Conservation (phyloP, 2,329 filamentous ascomycete species). For the Pseudonectria foliicola region DNA sequence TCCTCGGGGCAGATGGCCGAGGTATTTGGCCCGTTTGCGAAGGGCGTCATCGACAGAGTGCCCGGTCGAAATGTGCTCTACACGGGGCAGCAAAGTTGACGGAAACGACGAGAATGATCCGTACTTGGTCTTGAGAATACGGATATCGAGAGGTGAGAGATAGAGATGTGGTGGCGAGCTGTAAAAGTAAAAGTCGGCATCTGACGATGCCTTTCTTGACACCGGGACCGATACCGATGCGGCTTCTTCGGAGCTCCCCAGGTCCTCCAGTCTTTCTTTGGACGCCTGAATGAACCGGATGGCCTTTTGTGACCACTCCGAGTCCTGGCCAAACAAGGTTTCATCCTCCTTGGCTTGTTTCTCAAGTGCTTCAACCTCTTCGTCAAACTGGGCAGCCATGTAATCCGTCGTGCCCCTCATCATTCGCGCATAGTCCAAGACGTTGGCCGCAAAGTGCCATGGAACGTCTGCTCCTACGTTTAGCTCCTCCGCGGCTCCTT, state of each 20-base stretch:
- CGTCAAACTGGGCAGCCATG: constrained; percentile 72
- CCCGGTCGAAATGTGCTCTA: constrained; percentile 83
- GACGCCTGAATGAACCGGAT: constrained; percentile 65
- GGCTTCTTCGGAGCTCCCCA: constrained; percentile 23
- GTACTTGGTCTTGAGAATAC: constrained; percentile 84
- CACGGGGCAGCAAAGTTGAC: constrained; percentile 74
- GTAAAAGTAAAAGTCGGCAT: constrained; percentile 74
- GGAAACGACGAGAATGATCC: constrained; percentile 77
- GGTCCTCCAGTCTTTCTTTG: constrained; percentile 61
- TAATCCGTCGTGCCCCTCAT: constrained; percentile 93
- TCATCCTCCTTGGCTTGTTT: constrained; percentile 83
- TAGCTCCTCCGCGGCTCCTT: constrained; percentile 64
- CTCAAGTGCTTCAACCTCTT: constrained; percentile 67
- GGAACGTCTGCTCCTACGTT: constrained; percentile 70
- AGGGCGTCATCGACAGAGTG: constrained; percentile 82
- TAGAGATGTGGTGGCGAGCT: constrained; percentile 83
- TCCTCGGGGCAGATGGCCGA: constrained; percentile 80
- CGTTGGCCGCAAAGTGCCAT: constrained; percentile 91
- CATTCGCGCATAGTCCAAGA: constrained; percentile 87
- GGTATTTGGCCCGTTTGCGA: constrained; percentile 77
- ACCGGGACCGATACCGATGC: constrained; percentile 7
- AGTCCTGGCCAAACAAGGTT: constrained; percentile 82
- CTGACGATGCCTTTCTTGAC: constrained; percentile 21
- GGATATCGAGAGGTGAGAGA: constrained; percentile 82
- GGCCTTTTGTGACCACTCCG: constrained; percentile 86